These are phyloP conservation scores for Aspergillus carbonarius DNA, from an alignment of 2,329 filamentous ascomycete species.

Conservation along the genomic window DNA sequence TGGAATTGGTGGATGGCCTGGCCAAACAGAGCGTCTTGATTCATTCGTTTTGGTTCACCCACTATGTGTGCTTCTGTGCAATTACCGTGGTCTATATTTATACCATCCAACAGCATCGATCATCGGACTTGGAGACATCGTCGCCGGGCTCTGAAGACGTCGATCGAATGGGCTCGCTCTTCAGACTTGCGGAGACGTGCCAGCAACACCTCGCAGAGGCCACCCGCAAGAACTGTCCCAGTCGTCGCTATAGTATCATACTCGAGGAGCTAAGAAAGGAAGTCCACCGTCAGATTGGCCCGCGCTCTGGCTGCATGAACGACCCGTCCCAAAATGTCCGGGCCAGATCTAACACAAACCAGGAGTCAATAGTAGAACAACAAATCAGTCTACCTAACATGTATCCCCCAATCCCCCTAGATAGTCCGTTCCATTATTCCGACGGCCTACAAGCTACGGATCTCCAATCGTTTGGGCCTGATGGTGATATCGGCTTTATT, in stretches of 20 bases:
- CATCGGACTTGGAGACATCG: slow-evolving; percentile 19
- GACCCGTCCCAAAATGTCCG: not conserved
- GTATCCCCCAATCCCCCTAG: slow-evolving; percentile 12
- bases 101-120: slow-evolving; percentile 41
- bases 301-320: slow-evolving; percentile 5
- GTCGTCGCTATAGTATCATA: slow-evolving; percentile 50
- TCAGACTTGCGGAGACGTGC: slow-evolving; percentile 47
- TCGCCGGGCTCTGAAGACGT: slow-evolving; percentile 19
- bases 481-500: slow-evolving; percentile 30
- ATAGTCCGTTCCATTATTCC: slow-evolving; percentile 18
- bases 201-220: slow-evolving; percentile 48
- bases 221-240: slow-evolving; percentile 49
- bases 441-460: slow-evolving; percentile 22
- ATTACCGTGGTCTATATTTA: slow-evolving; percentile 45
- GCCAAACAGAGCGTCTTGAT: slow-evolving; percentile 38
- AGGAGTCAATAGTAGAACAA: slow-evolving; percentile 7
- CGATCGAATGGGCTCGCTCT: slow-evolving; percentile 31
- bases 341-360: not conserved
- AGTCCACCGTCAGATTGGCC: slow-evolving; percentile 37
- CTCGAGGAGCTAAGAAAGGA: slow-evolving; percentile 48
- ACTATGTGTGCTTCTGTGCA: slow-evolving; percentile 45
- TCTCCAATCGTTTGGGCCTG: slow-evolving; percentile 19
- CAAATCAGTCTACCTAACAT: not conserved
- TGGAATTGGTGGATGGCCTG: slow-evolving; percentile 36
- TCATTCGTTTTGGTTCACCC: slow-evolving; percentile 46